Evolutionary conservation across 2,329 filamentous ascomycete species (phyloP).

Genomic region (Exophiala spinifera): DNA sequence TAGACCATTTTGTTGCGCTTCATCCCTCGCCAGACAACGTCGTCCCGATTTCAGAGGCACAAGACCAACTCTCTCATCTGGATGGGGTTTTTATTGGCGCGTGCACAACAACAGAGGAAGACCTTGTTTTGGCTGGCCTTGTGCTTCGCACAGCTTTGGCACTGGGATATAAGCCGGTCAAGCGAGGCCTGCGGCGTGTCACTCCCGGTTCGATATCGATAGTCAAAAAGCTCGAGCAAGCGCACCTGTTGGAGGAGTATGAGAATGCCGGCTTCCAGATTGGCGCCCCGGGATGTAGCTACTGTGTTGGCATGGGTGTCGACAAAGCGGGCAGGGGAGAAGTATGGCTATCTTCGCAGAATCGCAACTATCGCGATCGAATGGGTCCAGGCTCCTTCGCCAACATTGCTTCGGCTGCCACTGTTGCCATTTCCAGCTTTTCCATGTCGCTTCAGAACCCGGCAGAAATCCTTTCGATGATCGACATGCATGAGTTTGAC

Average conservation of each 20-base stretch:
- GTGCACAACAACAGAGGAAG: conserved; percentile 48
- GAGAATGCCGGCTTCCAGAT: conserved; percentile 42
- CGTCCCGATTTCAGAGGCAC: conserved; percentile 36
- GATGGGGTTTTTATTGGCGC: conserved; percentile 49
- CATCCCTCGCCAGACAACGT: conserved; percentile 47
- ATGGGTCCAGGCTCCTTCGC: conserved; percentile 40
- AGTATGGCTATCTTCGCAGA: conserved; percentile 46
- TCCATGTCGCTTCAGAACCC: too few relatives aligned
- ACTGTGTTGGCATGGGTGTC: conserved; percentile 45
- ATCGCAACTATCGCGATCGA: conserved; percentile 47
- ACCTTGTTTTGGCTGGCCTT: conserved; percentile 43
- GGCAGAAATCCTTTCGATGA: too few relatives aligned
- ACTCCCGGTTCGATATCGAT: conserved; percentile 44
- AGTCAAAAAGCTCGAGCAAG: conserved; percentile 34
- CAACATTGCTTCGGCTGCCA: conserved; percentile 3
- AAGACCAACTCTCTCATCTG: conserved; percentile 31
- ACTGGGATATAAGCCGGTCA: conserved; percentile 32
- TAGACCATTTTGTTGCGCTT: conserved; percentile 39
- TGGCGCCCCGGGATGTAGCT: conserved; percentile 44
- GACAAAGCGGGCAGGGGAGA: conserved; percentile 43
- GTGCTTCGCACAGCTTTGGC: conserved; percentile 41
- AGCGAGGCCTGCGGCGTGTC: conserved; percentile 38
- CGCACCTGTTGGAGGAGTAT: conserved; percentile 40
- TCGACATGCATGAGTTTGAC: too few relatives aligned
- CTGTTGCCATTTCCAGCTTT: conserved; percentile 33